A percentile compares a stretch with the other conserved stretches of the same genome.
Evolutionary conservation across 352 stramenopile genomes (phyloP).

Genomic region (Pilasporangium apinafurcum): DNA sequence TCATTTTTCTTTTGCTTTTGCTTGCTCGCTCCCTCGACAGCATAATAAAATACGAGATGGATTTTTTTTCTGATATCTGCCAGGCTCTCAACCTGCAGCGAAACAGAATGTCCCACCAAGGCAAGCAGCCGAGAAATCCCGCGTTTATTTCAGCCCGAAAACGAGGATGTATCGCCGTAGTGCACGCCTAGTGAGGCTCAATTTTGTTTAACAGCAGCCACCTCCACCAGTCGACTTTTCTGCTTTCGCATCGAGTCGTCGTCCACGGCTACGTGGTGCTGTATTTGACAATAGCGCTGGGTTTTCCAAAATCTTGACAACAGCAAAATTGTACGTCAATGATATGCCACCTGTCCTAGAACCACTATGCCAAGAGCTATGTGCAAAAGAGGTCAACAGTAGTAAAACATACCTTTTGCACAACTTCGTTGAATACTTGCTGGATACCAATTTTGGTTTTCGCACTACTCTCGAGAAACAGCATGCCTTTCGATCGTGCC

Average conservation of each 20-base stretch:
- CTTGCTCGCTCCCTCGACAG: too few relatives aligned
- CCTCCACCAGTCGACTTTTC: conserved; percentile 45
- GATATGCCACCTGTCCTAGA: background rate
- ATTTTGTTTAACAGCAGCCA: conserved; percentile 41
- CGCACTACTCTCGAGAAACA: conserved; percentile 97
- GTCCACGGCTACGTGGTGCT: conserved; percentile 54
- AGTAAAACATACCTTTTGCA: conserved; percentile 88
- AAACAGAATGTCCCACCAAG: too few relatives aligned
- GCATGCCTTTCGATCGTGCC: conserved; percentile 95
- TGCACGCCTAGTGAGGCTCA: background rate
- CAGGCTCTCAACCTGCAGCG: too few relatives aligned
- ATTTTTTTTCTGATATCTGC: too few relatives aligned
- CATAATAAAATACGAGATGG: too few relatives aligned
- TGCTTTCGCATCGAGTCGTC: conserved; percentile 47
- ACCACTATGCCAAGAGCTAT: too few relatives aligned
- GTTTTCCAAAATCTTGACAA: conserved; percentile 86
- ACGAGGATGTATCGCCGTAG: too few relatives aligned
- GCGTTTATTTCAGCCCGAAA: too few relatives aligned
- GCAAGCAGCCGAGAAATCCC: too few relatives aligned
- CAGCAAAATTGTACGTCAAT: background rate
- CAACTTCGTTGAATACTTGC: conserved; percentile 97
- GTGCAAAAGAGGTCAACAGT: background rate
- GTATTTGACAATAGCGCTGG: conserved; percentile 86
- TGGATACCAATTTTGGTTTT: conserved; percentile 95
- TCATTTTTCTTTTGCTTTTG: too few relatives aligned